Base-by-base conservation (phyloP, 129 eudicot species). In the Ambrosia artemisiifolia region DNA sequence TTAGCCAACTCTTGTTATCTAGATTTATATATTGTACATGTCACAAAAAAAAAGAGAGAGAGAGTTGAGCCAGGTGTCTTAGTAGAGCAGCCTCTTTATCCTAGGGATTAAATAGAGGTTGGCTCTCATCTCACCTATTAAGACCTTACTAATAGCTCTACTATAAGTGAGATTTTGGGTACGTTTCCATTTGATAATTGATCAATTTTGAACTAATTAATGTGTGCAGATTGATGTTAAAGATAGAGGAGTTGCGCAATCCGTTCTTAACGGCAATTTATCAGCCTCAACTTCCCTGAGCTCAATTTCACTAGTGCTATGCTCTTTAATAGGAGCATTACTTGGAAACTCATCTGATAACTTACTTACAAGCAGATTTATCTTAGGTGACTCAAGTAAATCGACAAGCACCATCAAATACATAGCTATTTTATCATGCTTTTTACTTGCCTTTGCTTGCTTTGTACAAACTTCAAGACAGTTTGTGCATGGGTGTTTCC, bases 271-370 rank as follows among this genome's bases (percentile, higher is more conserved):
- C 63, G 70, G 82, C 72, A 85, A 82, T 82, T 42, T 89, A 67
- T 74, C 90, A 1, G 98, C 98, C 42, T 85, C 98, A 3, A 83
- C 84, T 34, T 83, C 87, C 17, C 65, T 89, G 12, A 72, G 87
- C 40, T 89, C 96, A 48, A 82, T 87, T 67, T 85, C 88, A 11
- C 75, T 87, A 20, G 90, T 77, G 12, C 71, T 92, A 10, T 77
- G 87, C 59, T 87, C 96, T 11, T 64, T 93, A 4, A 85, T 89
- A 1, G 95, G 92, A 33, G 87, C 98, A 30, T 82, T 89, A 85
- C 73, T 92, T 1, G 96, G 96, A 43, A 82, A 79, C 76, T 74
- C 89, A 2, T 63, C 84, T 0, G 44, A 7, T 40, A 75, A 78
- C 79, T 57, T 75, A 17, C 61, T 83, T 3, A 61, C 75, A 55